phyloP scores from a whole-genome alignment of 2,329 filamentous ascomycete genomes.

The Chalaropsis ovoidea region DNA sequence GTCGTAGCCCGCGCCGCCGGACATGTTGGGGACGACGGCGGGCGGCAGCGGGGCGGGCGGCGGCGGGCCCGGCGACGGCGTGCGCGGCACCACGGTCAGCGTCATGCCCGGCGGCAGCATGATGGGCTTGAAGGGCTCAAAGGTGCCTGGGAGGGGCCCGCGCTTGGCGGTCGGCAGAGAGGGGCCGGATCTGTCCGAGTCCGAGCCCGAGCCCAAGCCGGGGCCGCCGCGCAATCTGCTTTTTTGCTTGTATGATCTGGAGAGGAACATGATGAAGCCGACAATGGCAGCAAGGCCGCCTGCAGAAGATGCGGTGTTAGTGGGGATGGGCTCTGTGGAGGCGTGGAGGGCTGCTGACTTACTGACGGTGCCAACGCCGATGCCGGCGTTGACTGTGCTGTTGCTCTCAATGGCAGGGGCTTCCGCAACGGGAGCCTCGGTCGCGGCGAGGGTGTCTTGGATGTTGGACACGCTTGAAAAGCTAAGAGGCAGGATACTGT shows the following conservation, averaged over 20 bases:
- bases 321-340: too few relatives aligned
- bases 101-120: slow-evolving; percentile 23
- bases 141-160: slow-evolving; percentile 22
- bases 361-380: slow-evolving; percentile 22
- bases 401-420: background rate
- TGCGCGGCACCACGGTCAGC: slow-evolving; percentile 10
- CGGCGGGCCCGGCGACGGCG: background rate
- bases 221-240: slow-evolving; percentile 8
- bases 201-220: too few relatives aligned
- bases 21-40: background rate
- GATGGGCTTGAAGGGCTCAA: slow-evolving; percentile 22
- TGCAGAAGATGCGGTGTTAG: background rate
- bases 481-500: slow-evolving; percentile 12
- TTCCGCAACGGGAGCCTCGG: background rate
- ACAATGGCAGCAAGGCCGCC: slow-evolving; percentile 23
- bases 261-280: slow-evolving; percentile 21
- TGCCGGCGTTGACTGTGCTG: slow-evolving; percentile 17
- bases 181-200: background rate
- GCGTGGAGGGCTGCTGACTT: background rate
- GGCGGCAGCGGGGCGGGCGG: background rate
- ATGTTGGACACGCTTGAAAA: slow-evolving; percentile 22
- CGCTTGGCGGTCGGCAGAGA: slow-evolving; percentile 18
- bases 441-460: slow-evolving; percentile 15
- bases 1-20: background rate
- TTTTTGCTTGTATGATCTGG: slow-evolving; percentile 17